Evolutionary conservation across 495 filamentous ascomycete species (phyloP), one percentile per base, ranked within the genome.

Genomic region (Annulohypoxylon bovei): DNA sequence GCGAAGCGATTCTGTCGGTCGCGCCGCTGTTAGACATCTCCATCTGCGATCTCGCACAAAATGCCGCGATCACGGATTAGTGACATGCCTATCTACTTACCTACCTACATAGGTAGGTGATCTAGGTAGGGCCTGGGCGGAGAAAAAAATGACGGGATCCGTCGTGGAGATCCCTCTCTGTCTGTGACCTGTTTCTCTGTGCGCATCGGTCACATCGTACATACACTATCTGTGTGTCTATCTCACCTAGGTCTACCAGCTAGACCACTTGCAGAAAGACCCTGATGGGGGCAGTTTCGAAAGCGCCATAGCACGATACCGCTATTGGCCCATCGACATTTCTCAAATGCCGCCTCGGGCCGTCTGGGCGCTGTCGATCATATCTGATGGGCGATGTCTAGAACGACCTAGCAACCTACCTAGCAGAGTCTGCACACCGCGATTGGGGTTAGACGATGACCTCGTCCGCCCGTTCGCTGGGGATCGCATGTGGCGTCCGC

Each of bases 11-110:
- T n/a, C 61, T 71, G 62, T 49, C 61, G 60, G 56, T 35, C 50
- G 64, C 49, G 67, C 67, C 58, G 62, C 33, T 66, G 62, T 62
- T 32, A 66, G 47, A 66, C 68, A 62, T 66, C 14, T 16, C 44
- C 44, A 23, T 25, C 22, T 47, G 20, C 40, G 68, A 71, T 71
- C 68, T 71, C 50, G 40, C 62, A 53, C 62, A 62, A 60, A 39
- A 57, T 33, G 55, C 32, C 25, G 20, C 27, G 57, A 66, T 66
- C 68, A 71, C 68, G 57, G 50, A 14, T 12, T 37, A 47, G 40
- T 27, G 16, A 22, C 55, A 53, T 37, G 44, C 33, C 33, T 12
- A 35, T 35, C 3, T 9, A 35, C 33, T 12, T 16, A 16, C 40
- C 40, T 46, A 16, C 40, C 40, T 16, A 46, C 3, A 6, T 52